A percentile compares a stretch with the other conserved stretches of the same genome.
Conservation (phyloP, 192 early-diverging fungal species). For the Umbelopsis sp. region DNA sequence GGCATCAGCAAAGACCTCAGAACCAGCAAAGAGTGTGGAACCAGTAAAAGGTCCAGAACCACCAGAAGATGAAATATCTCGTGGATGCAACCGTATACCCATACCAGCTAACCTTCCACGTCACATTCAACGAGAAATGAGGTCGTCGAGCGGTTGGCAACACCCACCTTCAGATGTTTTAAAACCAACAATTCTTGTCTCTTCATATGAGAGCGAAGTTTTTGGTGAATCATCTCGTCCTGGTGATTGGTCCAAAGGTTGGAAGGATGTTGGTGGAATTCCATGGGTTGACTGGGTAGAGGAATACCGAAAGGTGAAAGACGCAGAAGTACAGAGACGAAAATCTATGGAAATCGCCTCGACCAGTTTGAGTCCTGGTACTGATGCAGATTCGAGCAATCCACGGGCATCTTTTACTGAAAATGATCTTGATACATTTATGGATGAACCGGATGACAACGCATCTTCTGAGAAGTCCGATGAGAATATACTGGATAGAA, state of each 20-base stretch:
- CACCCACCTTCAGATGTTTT: neutral
- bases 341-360: neutral
- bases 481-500: neutral
- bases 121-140: slow-evolving; percentile 7
- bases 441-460: neutral
- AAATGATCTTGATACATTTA: neutral
- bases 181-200: neutral
- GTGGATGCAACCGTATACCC: neutral
- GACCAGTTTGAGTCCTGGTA: neutral
- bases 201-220: neutral
- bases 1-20: neutral
- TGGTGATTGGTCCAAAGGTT: slow-evolving; percentile 12
- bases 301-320: slow-evolving; percentile 32
- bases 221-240: neutral
- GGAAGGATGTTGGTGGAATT: slow-evolving; percentile 17
- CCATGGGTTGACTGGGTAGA: slow-evolving; percentile 43
- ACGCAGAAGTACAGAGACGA: slow-evolving; percentile 12
- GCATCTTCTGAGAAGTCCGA: neutral
- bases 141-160: neutral
- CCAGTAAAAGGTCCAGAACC: neutral
- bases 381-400: neutral
- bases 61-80: neutral
- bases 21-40: too few species aligned
- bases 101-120: neutral
- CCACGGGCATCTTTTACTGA: neutral